These are phyloP conservation scores for Paecilomyces sp. DNA, from an alignment of 2,329 filamentous ascomycete genomes.

Conservation along the genomic window DNA sequence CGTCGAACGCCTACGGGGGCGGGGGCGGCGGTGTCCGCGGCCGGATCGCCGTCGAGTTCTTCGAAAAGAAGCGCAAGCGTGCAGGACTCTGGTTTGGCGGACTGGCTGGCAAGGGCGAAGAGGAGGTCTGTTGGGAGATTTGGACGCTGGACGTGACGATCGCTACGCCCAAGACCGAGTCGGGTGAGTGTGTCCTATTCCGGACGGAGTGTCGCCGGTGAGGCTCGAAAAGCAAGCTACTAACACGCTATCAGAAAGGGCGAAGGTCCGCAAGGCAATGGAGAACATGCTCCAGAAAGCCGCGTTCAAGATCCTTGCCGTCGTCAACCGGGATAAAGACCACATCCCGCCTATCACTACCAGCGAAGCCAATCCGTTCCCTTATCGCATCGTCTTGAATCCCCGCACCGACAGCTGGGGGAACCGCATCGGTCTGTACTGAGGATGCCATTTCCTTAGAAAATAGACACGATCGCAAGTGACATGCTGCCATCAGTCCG, in stretches of 20 bases:
- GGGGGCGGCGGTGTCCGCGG: conserved; percentile 59
- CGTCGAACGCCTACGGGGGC: conserved; percentile 43
- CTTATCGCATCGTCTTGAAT: conserved; percentile 86
- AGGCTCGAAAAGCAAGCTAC: background rate
- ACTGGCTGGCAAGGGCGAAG: conserved; percentile 58
- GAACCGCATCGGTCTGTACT: conserved; percentile 70
- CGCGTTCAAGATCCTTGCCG: conserved; percentile 80
- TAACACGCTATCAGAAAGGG: conserved; percentile 54
- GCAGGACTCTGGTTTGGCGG: conserved; percentile 61
- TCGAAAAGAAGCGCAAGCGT: conserved; percentile 83
- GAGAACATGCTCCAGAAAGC: conserved; percentile 81
- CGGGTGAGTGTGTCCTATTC: conserved; percentile 51
- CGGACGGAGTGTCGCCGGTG: background rate
- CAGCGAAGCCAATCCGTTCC: conserved; percentile 85
- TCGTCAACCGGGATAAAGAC: conserved; percentile 82
- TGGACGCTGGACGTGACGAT: conserved; percentile 95
- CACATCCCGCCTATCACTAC: conserved; percentile 97
- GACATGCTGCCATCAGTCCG: background rate
- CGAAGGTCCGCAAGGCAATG: conserved; percentile 85
- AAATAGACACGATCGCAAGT: background rate
- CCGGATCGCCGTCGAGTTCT: conserved; percentile 83
- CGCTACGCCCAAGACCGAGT: conserved; percentile 80
- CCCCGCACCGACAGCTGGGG: conserved; percentile 75
- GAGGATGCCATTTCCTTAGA: conserved; percentile 11
- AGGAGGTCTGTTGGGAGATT: conserved; percentile 94